Evolutionary conservation across 331 rosid genomes (phyloP), one percentile per base, ranked within the genome.

Genomic region (Stylosanthes scabra): DNA sequence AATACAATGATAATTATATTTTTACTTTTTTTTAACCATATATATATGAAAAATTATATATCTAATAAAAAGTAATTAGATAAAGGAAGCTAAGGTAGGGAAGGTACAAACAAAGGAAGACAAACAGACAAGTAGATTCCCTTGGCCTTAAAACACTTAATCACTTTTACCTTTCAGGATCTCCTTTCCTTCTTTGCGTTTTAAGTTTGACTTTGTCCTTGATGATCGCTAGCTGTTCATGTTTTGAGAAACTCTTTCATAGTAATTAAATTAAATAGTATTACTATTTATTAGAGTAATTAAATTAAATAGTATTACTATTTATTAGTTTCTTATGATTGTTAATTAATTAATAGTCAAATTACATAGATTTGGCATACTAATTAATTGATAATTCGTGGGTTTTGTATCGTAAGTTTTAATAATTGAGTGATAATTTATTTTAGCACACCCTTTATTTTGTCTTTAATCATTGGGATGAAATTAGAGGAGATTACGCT

Each of bases 181-280:
- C 67, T 61, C 82, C 75, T 83, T 63, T 62, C 41, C 62, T 46
- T 41, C 2, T 41, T 6, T 41, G 10, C 46, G 37, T 77, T 76
- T 83, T 80, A 85, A 84, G 75, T 52, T 77, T 80, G 88, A 77
- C 78, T 52, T 77, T 80, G 12, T 71, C 46, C 50, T 31, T 31
- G 37, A 31, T 31, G 37, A 31, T 31, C 37, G 37, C 37, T 59
- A 28, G 12, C 11, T n/a, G 73, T 65, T 71, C 57, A 55, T 79
- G 55, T 64, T 74, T 82, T 49, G 57, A 68, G 42, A 40, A 52
- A 55, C 61, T 2, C 7, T 15, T 25, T 25, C 7, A n/a, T 42
- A 71, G 16, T 78, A 42, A 79, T 20, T 10, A 47, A 42, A 79
- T 20, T 10, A 47, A n/a, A 47, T 47, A 13, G 5, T 47, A 47